Percentiles rank a stretch among this genome's conserved stretches.
Evolutionary conservation across 192 early-diverging fungal genomes (phyloP).

Genomic region (Podila epigama): DNA sequence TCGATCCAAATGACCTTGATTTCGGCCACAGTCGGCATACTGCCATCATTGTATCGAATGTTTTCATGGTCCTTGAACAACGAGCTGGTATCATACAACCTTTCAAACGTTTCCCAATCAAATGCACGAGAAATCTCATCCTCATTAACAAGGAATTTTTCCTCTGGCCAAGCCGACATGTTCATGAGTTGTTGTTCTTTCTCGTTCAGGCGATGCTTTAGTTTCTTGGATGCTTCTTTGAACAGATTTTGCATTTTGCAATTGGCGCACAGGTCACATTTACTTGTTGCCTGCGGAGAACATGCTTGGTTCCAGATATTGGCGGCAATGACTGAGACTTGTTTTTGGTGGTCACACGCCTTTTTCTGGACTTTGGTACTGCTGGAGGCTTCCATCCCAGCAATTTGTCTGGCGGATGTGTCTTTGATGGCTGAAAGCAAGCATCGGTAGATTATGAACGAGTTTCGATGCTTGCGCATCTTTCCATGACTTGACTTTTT

Average conservation of each 20-base stretch:
- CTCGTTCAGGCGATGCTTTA: constrained; percentile 19
- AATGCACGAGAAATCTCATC: too few relatives aligned
- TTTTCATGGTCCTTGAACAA: constrained; percentile 20
- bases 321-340: constrained; percentile 18
- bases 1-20: not conserved
- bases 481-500: too few relatives aligned
- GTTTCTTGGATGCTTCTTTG: constrained; percentile 3
- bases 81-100: constrained; percentile 16
- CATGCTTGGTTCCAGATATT: constrained; percentile 13
- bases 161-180: not conserved
- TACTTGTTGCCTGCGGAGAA: constrained; percentile 4
- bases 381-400: not conserved
- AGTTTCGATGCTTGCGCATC: not conserved
- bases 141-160: not conserved
- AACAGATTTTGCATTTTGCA: constrained; percentile 27
- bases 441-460: not conserved
- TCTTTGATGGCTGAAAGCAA: not conserved
- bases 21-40: not conserved
- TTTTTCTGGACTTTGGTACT: too few relatives aligned
- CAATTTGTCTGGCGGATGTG: not conserved
- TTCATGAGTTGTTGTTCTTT: constrained; percentile 9
- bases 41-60: not conserved
- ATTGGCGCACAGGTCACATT: constrained; percentile 5
- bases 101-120: constrained; percentile 28
- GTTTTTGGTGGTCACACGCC: too few relatives aligned